A percentile compares a stretch with the other conserved stretches of the same genome.
phyloP scores from a whole-genome alignment of 495 filamentous ascomycete species.

The Glarea lozoyensis region DNA sequence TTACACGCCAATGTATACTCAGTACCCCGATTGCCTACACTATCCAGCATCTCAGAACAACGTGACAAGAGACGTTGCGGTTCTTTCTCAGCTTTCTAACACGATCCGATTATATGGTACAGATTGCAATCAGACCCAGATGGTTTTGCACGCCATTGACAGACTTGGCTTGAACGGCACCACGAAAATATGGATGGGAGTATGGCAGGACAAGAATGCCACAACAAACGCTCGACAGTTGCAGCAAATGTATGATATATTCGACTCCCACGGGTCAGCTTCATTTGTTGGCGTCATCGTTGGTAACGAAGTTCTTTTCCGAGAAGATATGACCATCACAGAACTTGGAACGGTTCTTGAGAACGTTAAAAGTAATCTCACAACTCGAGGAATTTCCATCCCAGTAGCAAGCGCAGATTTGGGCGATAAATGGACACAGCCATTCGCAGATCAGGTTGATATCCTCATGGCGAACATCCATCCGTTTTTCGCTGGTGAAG shows the following conservation, averaged over 20 bases:
- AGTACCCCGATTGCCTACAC: conserved; percentile 77
- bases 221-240: conserved; percentile 82
- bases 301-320: conserved; percentile 90
- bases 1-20: conserved; percentile 86
- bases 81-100: conserved; percentile 86
- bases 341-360: conserved; percentile 57
- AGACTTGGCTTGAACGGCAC: conserved; percentile 57
- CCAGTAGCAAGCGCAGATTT: conserved; percentile 86
- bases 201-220: conserved; percentile 81
- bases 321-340: conserved; percentile 57
- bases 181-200: conserved; percentile 91
- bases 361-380: conserved; percentile 64
- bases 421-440: conserved; percentile 74
- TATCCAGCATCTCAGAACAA: conserved; percentile 86
- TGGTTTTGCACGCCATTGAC: conserved; percentile 79
- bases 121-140: conserved; percentile 96
- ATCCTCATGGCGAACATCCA: conserved; percentile 96
- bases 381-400: conserved; percentile 52
- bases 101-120: conserved; percentile 87
- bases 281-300: conserved; percentile 82
- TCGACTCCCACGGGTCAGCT: conserved; percentile 55
- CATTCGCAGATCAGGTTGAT: conserved; percentile 61
- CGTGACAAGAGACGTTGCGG: conserved; percentile 82
- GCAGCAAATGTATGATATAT: conserved; percentile 66
- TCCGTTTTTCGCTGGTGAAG: conserved; percentile 87